A percentile compares a stretch with the other conserved stretches of the same genome.
phyloP scores from a whole-genome alignment of 2,329 filamentous ascomycete genomes.

The Didymosphaeria variabile region DNA sequence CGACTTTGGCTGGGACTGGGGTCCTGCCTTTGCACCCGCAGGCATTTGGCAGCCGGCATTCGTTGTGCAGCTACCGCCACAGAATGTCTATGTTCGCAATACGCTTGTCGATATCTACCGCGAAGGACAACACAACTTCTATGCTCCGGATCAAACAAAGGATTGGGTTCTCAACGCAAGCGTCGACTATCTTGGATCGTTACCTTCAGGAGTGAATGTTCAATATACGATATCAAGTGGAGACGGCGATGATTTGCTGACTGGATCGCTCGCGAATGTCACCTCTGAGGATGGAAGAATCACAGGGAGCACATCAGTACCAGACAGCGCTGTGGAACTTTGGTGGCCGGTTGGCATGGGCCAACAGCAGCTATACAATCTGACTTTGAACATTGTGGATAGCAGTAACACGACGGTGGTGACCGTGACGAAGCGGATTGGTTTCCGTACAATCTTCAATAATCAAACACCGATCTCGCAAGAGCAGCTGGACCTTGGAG shows the following conservation, averaged over 20 bases:
- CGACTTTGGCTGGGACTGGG: constrained; percentile 71
- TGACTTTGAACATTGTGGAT: constrained; percentile 60
- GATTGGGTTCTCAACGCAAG: constrained; percentile 71
- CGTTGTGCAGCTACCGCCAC: constrained; percentile 60
- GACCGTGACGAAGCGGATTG: constrained; percentile 62
- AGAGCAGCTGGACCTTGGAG: constrained; percentile 62
- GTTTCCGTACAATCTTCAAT: constrained; percentile 69
- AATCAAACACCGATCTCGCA: constrained; percentile 65
- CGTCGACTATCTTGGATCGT: constrained; percentile 63
- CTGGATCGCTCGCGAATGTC: constrained; percentile 52
- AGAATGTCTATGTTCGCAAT: constrained; percentile 61
- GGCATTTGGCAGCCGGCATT: constrained; percentile 70
- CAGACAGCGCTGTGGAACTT: constrained; percentile 58
- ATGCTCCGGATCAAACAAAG: constrained; percentile 64
- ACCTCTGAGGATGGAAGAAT: constrained; percentile 54
- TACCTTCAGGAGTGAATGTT: constrained; percentile 57
- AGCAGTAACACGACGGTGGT: constrained; percentile 50
- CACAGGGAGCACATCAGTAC: constrained; percentile 59
- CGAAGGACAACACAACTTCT: constrained; percentile 65
- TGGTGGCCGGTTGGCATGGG: constrained; percentile 71
- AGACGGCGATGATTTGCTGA: constrained; percentile 52
- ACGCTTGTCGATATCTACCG: constrained; percentile 68
- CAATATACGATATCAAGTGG: constrained; percentile 58
- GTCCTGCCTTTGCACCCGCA: constrained; percentile 68
- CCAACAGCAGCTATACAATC: constrained; percentile 65